Base-by-base conservation (phyloP, 345 rosid species). In the Eucalyptus sideroxylon region DNA sequence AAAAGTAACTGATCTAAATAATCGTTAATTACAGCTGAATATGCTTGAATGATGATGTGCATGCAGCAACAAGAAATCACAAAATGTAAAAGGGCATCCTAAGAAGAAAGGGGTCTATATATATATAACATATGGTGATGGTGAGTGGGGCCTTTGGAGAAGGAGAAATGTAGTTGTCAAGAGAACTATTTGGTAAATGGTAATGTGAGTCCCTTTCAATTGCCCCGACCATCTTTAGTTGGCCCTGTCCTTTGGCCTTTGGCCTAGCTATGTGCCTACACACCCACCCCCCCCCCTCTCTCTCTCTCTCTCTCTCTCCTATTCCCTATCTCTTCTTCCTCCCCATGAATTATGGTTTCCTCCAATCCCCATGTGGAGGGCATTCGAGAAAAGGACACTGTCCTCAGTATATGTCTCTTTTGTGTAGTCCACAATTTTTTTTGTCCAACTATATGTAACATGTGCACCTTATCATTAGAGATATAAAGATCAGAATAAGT, bases 271-370 rank as follows among this genome's bases (percentile, higher is more conserved):
- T 40, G 47, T 77, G 83, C 83, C 83, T 72, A 37, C 83, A 37
- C 45, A 3, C 26, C 42, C 42, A 34, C 19, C 4, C 42, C 81
- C 13, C 55, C 19, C 7, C 0, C 53, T 1, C 9, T 0, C 55
- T 1, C 8, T 1, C 23, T 1, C 9, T 8, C 59, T 53, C 56
- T 53, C 10, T 19, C 5, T 4, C 11, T 24, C 44, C 45, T 19
- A 5, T 21, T 8, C 27, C 26, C 45, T 37, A 34, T 72, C 82
- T 37, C 82, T 37, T 19, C 45, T 37, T 37, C 8, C 82, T 17
- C 45, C 82, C 45, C 26, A 77, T 11, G 47, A 77, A 40, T 21
- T 40, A 77, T 9, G 83, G 47, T 77, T 77, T 77, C 83, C 47
- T 6, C 83, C 47, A 37, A 77, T 77, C 83, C 83, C 16, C 83